Base-by-base conservation (phyloP, 2,329 filamentous ascomycete species). In the Plenodomus tracheiphilus region DNA sequence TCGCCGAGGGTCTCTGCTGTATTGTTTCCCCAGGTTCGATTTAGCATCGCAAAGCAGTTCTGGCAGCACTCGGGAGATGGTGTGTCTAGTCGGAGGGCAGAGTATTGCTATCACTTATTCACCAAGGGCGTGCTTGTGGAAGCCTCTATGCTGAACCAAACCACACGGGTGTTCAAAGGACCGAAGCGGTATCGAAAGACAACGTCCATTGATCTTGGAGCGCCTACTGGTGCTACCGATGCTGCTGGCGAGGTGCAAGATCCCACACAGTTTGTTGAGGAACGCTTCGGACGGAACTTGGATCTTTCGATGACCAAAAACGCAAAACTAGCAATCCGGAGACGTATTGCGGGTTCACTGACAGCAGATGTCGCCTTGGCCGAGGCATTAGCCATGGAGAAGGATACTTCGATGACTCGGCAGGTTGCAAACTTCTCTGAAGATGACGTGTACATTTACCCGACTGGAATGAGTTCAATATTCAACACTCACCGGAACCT, bases 21-120 rank as follows among this genome's bases (percentile, higher is more conserved):
- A 2, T 68, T 97, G 36, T 91, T 87, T 61, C 83, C 86, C 0
- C 77, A 81, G 39, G 82, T 85, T 11, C 75, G 84, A 16, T 92
- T 87, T 61, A 75, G 83, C 4, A 73, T 88, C 50, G 89, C 91
- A n/a, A 97, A 97, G 72, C 84, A 91, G 64, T 97, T 96, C 65
- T 99, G 94, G 94, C 94, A 97, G 71, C 94, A 99, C 71, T 88
- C 89, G 0, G 94, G 94, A 17, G 92, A 96, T 53, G 94, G 94
- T 15, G 81, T 96, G 13, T 97, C 92, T 0, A 97, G 92, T 69
- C 86, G 94, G 41, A 84, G 91, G 35, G 92, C 91, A 28, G 93
- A 97, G 68, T 97, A 96, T 71, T 96, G 89, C 67, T 85, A 91
- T 51, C 79, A 81, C 36, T 80, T 93, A 1, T 83, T 95, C 55